phyloP scores from a whole-genome alignment of 495 filamentous ascomycete species.

The Daldinia vernicosa region DNA sequence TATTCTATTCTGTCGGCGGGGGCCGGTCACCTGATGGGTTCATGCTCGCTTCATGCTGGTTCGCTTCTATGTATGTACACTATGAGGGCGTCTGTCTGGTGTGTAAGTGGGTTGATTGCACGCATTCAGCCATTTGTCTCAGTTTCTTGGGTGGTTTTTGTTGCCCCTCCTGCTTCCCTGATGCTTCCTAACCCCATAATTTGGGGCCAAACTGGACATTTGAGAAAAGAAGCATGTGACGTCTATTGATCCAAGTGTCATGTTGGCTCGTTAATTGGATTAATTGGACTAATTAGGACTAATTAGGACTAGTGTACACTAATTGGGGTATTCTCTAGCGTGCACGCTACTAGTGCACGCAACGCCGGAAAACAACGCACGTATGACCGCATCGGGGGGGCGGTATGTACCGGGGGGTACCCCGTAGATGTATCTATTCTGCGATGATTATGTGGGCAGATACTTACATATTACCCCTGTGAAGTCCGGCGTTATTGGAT shows the following conservation, averaged over 20 bases:
- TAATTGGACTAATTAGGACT: constrained; percentile 3
- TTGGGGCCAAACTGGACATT: background rate
- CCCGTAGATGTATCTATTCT: background rate
- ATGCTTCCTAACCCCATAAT: constrained; percentile 2
- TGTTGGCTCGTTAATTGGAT: background rate
- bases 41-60: constrained; percentile 26
- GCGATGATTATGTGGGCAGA: background rate
- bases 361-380: constrained; percentile 23
- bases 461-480: background rate
- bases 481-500: constrained; percentile 4
- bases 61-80: constrained; percentile 3
- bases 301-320: constrained; percentile 1
- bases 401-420: constrained; percentile 1
- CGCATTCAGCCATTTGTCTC: constrained; percentile 35
- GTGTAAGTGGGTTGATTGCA: constrained; percentile 19
- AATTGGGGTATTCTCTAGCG: constrained; percentile 10
- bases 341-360: background rate
- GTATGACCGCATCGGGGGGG: constrained; percentile 22
- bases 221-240: constrained; percentile 29
- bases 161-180: constrained; percentile 18
- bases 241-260: constrained; percentile 20
- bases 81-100: background rate
- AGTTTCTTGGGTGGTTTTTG: constrained; percentile 20
- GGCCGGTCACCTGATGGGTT: constrained; percentile 40
- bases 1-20: constrained; percentile 15